Evolutionary conservation across 495 filamentous ascomycete species (phyloP), one percentile per base, ranked within the genome.

Genomic region (Xylaria flabelliformis): DNA sequence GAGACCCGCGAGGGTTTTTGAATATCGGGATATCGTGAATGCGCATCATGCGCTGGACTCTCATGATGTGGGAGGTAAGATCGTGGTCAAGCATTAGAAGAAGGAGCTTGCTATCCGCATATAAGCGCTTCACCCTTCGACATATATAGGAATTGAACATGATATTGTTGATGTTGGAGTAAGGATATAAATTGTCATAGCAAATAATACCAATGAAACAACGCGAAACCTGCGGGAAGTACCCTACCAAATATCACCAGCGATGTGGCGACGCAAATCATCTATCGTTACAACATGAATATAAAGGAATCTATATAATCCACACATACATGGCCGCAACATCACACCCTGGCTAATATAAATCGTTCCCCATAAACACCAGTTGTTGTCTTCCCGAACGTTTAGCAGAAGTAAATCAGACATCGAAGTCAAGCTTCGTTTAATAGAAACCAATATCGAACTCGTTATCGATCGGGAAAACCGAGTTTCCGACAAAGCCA

Each of bases 41-140:
- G 82, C 82, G 3, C 82, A 84, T 70, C 64, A 64, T 12, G 44
- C 80, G 24, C 72, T 84, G 73, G 82, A 84, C 39, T 70, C 74
- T 0, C 69, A 76, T 53, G 67, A 81, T 51, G 80, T 79, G 0
- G 71, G 74, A 9, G 82, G 82, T 4, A 83, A 84, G 69, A 79
- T 84, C 55, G 81, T 83, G 58, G 80, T 85, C 24, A 75, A 71
- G 39, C 73, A 75, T 70, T 65, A 42, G 42, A 41, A 7, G 15
- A 64, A 21, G 34, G 21, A 13, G n/a, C 1, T 24, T 19, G 41
- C 29, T 29, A 26, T 50, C 0, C 5, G 17, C 13, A 10, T 50
- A 0, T 39, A 8, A 8, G 0, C 1, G 8, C 36, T 8, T 39
- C 36, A 6, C 34, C 3, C 34, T 36, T 36, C 34, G 6, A 6